Evolutionary conservation across 179 eudicot genomes (phyloP), one percentile per base, ranked within the genome.

Genomic region (Gypsophila paniculata): DNA sequence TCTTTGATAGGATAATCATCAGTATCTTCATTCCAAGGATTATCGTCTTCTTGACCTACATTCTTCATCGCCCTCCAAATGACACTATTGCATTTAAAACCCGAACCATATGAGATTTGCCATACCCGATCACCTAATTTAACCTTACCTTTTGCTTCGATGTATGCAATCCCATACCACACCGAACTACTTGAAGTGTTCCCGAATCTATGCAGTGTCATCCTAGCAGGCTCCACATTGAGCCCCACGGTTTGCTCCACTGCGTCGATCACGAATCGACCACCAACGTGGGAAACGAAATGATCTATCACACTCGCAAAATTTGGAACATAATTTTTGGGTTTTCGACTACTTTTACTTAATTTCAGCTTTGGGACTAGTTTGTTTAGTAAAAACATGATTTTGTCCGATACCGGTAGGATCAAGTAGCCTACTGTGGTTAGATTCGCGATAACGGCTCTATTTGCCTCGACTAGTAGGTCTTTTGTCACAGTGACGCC

Each of bases 91-190:
- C 88, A 85, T 70, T 82, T 81, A 61, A 86, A 86, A 10, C 90
- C 90, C 1, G 88, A 81, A 18, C 90, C 90, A 55, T 75, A 86
- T 0, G 84, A 85, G 13, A 86, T 69, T 34, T 82, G 86, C 90
- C 86, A 86, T 61, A 80, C 69, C 6, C 74, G 74, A 69, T 87
- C 68, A 6, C 88, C 86, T 48, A 69, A 75, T 70, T 71, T 79
- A 11, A 87, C 68, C 75, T 78, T 68, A 22, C 86, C 80, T 67
- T 85, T 87, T 5, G 88, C 90, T 67, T 87, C 88, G 0, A 66
- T 63, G 49, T 87, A 87, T 5, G 86, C 88, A 8, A 86, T 5
- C 15, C 75, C 85, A 34, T 84, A 86, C 87, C 87, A 86, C 39
- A 82, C 67, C 0, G 85, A 68, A 32, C 84, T 81, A 38, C 85